These are phyloP conservation scores for Penicillium parvum DNA, from an alignment of 495 filamentous ascomycete species.

Conservation along the genomic window DNA sequence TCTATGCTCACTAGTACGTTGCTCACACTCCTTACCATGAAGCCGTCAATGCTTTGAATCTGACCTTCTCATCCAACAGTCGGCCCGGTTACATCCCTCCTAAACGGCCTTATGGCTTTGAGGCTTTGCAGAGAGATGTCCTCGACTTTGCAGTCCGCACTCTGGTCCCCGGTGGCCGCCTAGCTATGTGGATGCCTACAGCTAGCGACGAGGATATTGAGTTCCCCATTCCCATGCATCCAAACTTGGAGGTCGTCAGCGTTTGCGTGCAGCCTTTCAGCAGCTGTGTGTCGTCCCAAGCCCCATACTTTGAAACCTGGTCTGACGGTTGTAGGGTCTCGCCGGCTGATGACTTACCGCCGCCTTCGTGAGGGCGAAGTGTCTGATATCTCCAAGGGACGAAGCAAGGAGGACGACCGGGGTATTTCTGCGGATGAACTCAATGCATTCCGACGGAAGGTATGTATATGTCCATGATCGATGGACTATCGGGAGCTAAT, in stretches of 20 bases:
- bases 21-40: neutral
- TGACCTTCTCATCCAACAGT: slow-evolving; percentile 40
- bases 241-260: slow-evolving; percentile 66
- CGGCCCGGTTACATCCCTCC: slow-evolving; percentile 78
- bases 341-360: slow-evolving; percentile 79
- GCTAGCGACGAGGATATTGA: slow-evolving; percentile 72
- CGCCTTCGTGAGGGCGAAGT: slow-evolving; percentile 61
- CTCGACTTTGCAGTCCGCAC: slow-evolving; percentile 71
- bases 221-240: slow-evolving; percentile 72
- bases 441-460: slow-evolving; percentile 71
- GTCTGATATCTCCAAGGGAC: slow-evolving; percentile 34
- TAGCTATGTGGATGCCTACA: slow-evolving; percentile 98
- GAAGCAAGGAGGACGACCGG: slow-evolving; percentile 34
- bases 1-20: slow-evolving; percentile 62
- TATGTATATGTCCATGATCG: slow-evolving; percentile 7
- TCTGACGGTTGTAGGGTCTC: slow-evolving; percentile 58
- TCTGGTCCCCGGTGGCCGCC: slow-evolving; percentile 76
- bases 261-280: slow-evolving; percentile 83
- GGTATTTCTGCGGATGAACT: slow-evolving; percentile 65
- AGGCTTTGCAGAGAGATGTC: slow-evolving; percentile 83
- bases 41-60: neutral
- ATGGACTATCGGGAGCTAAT: neutral
- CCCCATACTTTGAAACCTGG: neutral
- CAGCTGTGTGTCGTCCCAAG: slow-evolving; percentile 57
- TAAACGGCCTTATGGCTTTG: slow-evolving; percentile 86